Percentiles rank a stretch among this genome's conserved stretches.
Evolutionary conservation across 768 basidiomycete genomes (phyloP).

Genomic region (Suillus clintonianus): DNA sequence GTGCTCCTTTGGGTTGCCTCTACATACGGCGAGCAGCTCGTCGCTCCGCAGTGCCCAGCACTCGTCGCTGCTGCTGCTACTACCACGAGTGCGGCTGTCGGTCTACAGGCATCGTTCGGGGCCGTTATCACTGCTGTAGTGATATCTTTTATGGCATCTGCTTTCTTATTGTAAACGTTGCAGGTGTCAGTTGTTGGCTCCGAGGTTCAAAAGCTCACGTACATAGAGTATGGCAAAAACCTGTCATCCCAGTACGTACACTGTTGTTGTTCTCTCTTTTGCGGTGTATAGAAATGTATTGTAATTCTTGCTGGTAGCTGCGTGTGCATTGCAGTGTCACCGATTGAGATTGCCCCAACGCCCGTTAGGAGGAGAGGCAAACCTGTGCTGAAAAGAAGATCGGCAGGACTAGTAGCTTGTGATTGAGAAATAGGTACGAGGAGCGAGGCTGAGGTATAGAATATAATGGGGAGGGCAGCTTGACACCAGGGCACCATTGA

Average conservation of each 20-base stretch:
- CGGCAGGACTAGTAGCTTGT: too few species aligned
- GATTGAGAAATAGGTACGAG: too few species aligned
- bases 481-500: too few species aligned
- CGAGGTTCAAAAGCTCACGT: background rate
- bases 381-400: too few species aligned
- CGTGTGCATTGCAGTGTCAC: too few species aligned
- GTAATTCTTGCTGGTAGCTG: background rate
- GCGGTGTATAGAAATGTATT: background rate
- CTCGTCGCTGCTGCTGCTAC: constrained; percentile 20
- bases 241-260: background rate
- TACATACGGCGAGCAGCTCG: constrained; percentile 61
- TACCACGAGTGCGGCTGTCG: constrained; percentile 9
- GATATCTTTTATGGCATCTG: constrained; percentile 3
- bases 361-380: too few species aligned
- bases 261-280: background rate
- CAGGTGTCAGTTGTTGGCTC: too few species aligned
- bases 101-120: background rate
- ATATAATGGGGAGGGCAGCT: too few species aligned
- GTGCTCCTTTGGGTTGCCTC: constrained; percentile 75
- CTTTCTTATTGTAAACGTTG: constrained; percentile 4
- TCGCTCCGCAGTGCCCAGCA: constrained; percentile 63
- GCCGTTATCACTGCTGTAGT: background rate
- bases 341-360: background rate
- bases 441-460: too few species aligned
- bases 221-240: background rate